Evolutionary conservation across 169 alveolate genomes (phyloP), one percentile per base, ranked within the genome.

Genomic region (Babesia ovis): DNA sequence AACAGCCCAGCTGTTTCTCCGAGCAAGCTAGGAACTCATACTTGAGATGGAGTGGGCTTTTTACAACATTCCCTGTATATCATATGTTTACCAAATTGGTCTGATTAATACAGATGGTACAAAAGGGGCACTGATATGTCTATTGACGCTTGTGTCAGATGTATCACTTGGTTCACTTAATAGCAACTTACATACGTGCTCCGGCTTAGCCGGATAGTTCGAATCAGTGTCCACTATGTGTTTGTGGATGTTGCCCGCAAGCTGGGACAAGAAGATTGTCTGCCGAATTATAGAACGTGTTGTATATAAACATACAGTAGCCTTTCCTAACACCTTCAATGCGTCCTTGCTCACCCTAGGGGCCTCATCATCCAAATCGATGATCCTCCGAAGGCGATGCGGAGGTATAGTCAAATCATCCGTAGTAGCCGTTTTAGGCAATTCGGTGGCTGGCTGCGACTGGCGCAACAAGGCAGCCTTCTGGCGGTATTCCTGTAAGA

Each of bases 321-420:
- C 68, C 57, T 39, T 4, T 3, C 75, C 75, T 35, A 77, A 67
- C 12, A 79, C 29, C 6, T 42, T n/a, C 25, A 67, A 4, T 8
- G 86, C 66, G 32, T 46, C 76, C 62, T 68, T 77, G 72, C 60
- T 77, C 45, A 77, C 53, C 27, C 67, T 45, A 4, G 86, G 86
- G 8, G 51, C 71, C 4, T 68, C 71, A 20, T 77, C 75, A 45
- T 77, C 86, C 22, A 77, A 37, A 4, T 57, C 82, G 25, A 77
- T 57, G 37, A 77, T 68, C 0, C 81, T 12, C 58, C 61, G 58
- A 2, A 77, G 27, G 34, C 81, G 45, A 34, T 56, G 46, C 1
- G 45, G 50, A 4, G 86, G 86, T 23, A 77, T 39, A 6, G 37
- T 29, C n/a, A 9, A 8, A 14, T 64, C 74, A 1, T 27, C 51